Conservation (phyloP, 441 rosid species). For the Viola pubescens region DNA sequence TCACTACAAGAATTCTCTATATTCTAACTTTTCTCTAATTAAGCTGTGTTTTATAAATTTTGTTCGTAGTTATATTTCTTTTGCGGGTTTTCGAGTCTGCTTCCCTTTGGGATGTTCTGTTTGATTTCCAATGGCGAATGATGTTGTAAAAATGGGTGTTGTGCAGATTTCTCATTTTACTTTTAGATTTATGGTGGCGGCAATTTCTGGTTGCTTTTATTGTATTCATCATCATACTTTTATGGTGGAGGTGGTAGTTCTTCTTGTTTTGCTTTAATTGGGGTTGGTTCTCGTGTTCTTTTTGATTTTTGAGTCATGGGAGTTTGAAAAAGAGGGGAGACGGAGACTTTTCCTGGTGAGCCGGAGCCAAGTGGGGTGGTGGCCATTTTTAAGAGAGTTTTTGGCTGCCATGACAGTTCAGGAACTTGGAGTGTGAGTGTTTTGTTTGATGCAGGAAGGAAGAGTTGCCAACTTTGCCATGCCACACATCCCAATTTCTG, state of each 20-base stretch:
- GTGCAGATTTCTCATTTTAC: too few species aligned
- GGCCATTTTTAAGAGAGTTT: not conserved
- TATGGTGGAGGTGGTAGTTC: too few species aligned
- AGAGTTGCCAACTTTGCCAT: too few species aligned
- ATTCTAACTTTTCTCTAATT: not conserved
- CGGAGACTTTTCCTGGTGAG: not conserved
- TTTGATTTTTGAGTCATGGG: not conserved
- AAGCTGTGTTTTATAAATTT: not conserved
- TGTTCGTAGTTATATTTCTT: not conserved
- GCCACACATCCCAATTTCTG: too few species aligned
- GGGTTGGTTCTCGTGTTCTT: not conserved
- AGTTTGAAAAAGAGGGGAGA: not conserved
- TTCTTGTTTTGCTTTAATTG: not conserved
- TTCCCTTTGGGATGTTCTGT: not conserved
- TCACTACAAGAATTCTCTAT: not conserved
- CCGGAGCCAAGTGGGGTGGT: not conserved
- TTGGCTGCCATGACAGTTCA: not conserved
- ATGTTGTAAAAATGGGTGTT: too few species aligned
- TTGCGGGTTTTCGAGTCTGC: too few species aligned
- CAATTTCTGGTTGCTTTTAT: not conserved
- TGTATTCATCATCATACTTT: too few species aligned
- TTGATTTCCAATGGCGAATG: not conserved
- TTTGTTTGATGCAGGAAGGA: not conserved
- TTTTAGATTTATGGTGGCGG: not conserved
- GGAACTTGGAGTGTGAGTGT: not conserved